phyloP scores from a whole-genome alignment of 2,329 filamentous ascomycete species.

The Fusarium incarnatum region DNA sequence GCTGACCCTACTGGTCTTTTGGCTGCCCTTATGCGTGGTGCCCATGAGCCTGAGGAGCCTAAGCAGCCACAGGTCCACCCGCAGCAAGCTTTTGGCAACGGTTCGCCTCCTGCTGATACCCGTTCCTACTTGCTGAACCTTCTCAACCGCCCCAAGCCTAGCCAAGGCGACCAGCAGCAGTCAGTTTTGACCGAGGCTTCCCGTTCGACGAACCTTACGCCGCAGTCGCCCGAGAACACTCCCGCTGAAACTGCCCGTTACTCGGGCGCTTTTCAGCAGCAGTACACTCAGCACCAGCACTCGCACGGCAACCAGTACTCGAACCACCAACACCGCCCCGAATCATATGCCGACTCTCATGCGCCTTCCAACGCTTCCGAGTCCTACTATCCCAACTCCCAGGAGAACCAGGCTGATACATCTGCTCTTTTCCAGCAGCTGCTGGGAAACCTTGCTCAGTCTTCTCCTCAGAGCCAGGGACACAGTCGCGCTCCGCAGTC shows the following conservation, averaged over 20 bases:
- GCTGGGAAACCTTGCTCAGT: slow-evolving; percentile 53
- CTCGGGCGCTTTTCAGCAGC: slow-evolving; percentile 49
- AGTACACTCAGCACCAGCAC: slow-evolving; percentile 40
- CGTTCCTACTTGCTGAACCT: slow-evolving; percentile 88
- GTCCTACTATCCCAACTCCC: slow-evolving; percentile 45
- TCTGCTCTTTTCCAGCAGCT: slow-evolving; percentile 54
- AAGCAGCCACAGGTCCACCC: slow-evolving; percentile 45
- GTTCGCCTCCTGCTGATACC: slow-evolving; percentile 73
- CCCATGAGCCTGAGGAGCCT: slow-evolving; percentile 61
- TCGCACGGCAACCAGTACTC: slow-evolving; percentile 41
- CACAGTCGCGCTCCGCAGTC: slow-evolving; percentile 49
- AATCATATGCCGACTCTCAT: slow-evolving; percentile 45
- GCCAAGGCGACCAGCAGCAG: slow-evolving; percentile 64
- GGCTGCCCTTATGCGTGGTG: slow-evolving; percentile 70
- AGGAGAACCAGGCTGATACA: slow-evolving; percentile 55
- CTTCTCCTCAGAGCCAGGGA: slow-evolving; percentile 57
- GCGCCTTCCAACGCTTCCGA: slow-evolving; percentile 43
- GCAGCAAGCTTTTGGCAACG: slow-evolving; percentile 58
- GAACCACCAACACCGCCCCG: slow-evolving; percentile 44
- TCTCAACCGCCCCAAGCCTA: slow-evolving; percentile 81
- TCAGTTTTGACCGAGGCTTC: slow-evolving; percentile 55
- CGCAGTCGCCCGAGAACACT: slow-evolving; percentile 55
- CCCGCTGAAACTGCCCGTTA: slow-evolving; percentile 46
- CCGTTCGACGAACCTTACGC: slow-evolving; percentile 58
- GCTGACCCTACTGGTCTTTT: slow-evolving; percentile 69